Percentiles rank a stretch among this genome's conserved stretches.
phyloP scores from a whole-genome alignment of 495 filamentous ascomycete species.

The Penicillium cosmopolitanum region DNA sequence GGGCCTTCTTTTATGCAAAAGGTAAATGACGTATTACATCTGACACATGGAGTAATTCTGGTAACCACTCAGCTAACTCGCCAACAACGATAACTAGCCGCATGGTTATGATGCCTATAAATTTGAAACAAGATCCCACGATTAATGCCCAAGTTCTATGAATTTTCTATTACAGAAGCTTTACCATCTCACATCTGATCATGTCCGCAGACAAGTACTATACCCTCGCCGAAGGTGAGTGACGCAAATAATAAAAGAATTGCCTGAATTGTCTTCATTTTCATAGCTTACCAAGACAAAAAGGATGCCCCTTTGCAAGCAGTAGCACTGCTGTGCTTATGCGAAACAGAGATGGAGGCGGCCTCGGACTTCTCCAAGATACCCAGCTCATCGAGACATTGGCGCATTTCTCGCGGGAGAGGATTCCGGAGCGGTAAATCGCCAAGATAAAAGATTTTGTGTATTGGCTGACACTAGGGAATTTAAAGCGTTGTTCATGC shows the following conservation, averaged over 20 bases:
- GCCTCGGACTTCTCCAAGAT: conserved; percentile 12
- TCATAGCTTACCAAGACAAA: not conserved
- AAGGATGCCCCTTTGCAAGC: conserved; percentile 16
- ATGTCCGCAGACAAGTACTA: conserved; percentile 12
- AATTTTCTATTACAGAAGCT: no score
- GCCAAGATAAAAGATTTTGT: no score
- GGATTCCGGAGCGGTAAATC: conserved; percentile 14
- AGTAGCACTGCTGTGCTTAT: conserved; percentile 11
- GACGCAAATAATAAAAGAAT: not conserved
- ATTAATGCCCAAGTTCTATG: no score
- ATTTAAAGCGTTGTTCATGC: not conserved
- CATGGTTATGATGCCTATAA: no score
- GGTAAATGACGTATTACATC: no score
- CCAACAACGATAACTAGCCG: no score
- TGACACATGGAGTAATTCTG: no score
- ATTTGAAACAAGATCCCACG: no score
- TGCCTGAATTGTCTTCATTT: not conserved
- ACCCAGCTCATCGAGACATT: not conserved
- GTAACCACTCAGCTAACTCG: no score
- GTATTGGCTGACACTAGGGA: not conserved
- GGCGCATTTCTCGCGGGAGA: conserved; percentile 7
- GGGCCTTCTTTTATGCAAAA: no score
- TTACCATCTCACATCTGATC: not conserved
- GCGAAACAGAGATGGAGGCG: conserved; percentile 3
- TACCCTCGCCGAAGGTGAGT: conserved; percentile 10